Conservation (phyloP, 176 grass and related monocot genomes). For the Panicum miliaceum region DNA sequence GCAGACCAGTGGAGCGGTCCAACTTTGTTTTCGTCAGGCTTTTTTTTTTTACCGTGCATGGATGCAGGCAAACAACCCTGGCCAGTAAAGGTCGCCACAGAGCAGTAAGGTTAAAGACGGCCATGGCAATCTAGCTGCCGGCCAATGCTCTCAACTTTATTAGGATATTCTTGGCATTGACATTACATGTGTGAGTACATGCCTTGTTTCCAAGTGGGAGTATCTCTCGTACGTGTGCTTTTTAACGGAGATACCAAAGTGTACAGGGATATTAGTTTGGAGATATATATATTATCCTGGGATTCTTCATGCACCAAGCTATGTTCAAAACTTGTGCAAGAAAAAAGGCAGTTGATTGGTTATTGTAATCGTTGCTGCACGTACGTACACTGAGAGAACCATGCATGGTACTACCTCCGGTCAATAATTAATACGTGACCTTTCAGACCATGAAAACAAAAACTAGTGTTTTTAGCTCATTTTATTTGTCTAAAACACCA, state of each 20-base stretch:
- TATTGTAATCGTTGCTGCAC: constrained; percentile 15
- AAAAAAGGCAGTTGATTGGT: neutral
- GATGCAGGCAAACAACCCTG: neutral
- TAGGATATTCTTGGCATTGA: constrained; percentile 23
- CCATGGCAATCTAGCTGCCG: neutral
- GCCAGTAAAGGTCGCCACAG: neutral
- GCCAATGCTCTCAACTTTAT: neutral
- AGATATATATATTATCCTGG: neutral
- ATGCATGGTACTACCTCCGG: neutral
- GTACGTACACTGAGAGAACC: neutral
- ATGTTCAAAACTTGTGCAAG: neutral
- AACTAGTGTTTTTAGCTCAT: too few species aligned
- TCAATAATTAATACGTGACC: too few species aligned
- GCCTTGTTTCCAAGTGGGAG: neutral
- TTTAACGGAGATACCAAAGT: neutral
- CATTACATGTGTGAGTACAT: neutral
- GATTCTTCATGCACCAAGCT: constrained; percentile 1
- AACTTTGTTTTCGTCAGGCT: constrained; percentile 9
- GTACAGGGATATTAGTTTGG: neutral
- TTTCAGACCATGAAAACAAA: too few species aligned
- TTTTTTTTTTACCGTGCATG: neutral
- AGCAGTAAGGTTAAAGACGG: neutral
- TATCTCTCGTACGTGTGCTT: neutral
- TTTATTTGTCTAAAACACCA: too few species aligned
- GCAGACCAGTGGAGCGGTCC: neutral